Evolutionary conservation across 2,329 filamentous ascomycete species (phyloP), one percentile per base, ranked within the genome.

Genomic region (Stagonosporopsis rhizophila): DNA sequence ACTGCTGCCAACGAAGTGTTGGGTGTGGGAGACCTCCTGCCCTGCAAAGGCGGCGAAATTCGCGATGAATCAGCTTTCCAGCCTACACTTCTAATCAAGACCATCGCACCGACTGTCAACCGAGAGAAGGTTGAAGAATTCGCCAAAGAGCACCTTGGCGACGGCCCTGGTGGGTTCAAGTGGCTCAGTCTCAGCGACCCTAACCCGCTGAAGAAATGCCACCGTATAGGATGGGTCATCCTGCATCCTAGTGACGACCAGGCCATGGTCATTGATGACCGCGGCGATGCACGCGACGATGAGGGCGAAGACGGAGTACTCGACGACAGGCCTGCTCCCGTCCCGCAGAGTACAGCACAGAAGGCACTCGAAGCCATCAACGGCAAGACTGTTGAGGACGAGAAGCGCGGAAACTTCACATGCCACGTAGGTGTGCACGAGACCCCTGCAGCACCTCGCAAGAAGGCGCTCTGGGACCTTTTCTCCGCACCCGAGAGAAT

Each of bases 191-290:
- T 99, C 45, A 97, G 93, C 65, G 95, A 99, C 69, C 95, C 95
- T 0, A 99, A 99, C 71, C 95, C 95, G 1, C 89, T 92, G 69
- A 99, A 99, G 79, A 90, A 96, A 61, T 99, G 93, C 71, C 95
- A 99, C 73, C 89, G 95, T 20, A 98, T 99, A 76, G 95, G 95
- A 20, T 99, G 96, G 94, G 96, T 99, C 58, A 95, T 98, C 84
- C 83, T 99, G 9, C 90, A 98, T 69, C 89, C 92, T 15, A 87
- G 87, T 14, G 83, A 89, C 0, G 91, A 96, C 52, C 81, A 84
- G 20, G 78, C 83, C 6, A 81, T 84, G 42, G 38, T 67, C 19
- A 82, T 87, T 12, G 80, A 88, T 57, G 91, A 96, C 65, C 84
- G 88, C 59, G 83, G 85, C n/a, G 90, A 95, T 64, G 84, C 85